Percentiles rank a stretch among this genome's conserved stretches.
These are phyloP conservation scores for Dendryphion nanum DNA, from an alignment of 2,329 filamentous ascomycete genomes.

Conservation along the genomic window DNA sequence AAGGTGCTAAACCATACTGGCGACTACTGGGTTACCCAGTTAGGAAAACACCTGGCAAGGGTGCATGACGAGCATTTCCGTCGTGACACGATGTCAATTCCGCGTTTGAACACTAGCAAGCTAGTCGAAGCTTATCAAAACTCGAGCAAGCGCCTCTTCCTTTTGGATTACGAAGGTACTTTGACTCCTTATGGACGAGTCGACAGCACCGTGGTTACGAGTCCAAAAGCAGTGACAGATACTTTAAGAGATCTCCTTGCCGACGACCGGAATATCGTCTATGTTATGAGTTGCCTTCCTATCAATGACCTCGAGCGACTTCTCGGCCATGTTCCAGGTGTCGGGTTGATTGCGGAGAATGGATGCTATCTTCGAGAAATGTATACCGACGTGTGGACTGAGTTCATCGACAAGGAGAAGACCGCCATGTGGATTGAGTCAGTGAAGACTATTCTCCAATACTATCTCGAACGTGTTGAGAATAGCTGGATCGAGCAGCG, in stretches of 20 bases:
- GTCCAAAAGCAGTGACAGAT: conserved; percentile 80
- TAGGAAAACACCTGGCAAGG: conserved; percentile 67
- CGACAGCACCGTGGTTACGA: conserved; percentile 80
- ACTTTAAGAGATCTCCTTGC: conserved; percentile 77
- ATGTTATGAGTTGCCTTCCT: conserved; percentile 87
- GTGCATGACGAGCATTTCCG: conserved; percentile 82
- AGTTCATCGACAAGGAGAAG: conserved; percentile 70
- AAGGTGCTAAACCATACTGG: conserved; percentile 81
- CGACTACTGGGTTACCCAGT: conserved; percentile 78
- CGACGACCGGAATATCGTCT: conserved; percentile 80
- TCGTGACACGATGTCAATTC: conserved; percentile 82
- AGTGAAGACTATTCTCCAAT: conserved; percentile 78
- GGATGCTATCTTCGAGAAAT: conserved; percentile 83
- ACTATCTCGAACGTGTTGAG: conserved; percentile 87
- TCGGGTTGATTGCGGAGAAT: conserved; percentile 92
- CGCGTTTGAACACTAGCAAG: conserved; percentile 70
- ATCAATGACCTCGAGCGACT: conserved; percentile 85
- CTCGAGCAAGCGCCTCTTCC: conserved; percentile 71
- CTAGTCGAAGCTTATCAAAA: conserved; percentile 66
- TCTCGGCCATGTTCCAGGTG: conserved; percentile 77
- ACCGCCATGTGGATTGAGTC: conserved; percentile 79
- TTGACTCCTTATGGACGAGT: conserved; percentile 84
- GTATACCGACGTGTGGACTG: conserved; percentile 67
- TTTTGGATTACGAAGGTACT: conserved; percentile 92
- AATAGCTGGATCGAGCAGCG: conserved; percentile 85